A percentile compares a stretch with the other conserved stretches of the same genome.
phyloP scores from a whole-genome alignment of 2,329 filamentous ascomycete species.

The Penicillium polonicum region DNA sequence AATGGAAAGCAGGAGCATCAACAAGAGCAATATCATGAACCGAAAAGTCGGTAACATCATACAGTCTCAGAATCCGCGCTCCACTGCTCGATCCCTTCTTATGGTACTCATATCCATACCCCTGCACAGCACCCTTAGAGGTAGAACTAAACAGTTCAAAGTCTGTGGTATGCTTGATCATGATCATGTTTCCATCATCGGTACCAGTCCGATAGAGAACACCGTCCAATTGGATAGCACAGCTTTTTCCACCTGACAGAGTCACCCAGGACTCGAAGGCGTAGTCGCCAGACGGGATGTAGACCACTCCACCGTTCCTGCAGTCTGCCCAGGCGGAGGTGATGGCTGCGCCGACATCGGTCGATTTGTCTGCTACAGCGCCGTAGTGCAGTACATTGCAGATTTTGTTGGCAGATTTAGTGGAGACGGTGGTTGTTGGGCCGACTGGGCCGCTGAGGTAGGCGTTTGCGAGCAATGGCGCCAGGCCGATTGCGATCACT shows the following conservation, averaged over 20 bases:
- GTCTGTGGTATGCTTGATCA: not conserved
- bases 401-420: not conserved
- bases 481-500: not conserved
- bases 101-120: not conserved
- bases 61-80: not conserved
- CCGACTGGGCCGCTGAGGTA: not conserved
- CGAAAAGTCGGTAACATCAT: not conserved
- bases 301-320: not conserved
- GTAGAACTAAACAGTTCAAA: not conserved
- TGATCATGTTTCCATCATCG: not conserved
- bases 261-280: not conserved
- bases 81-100: not conserved
- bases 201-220: not conserved
- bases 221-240: not conserved
- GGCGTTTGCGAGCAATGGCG: not conserved
- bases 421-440: not conserved
- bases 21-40: not conserved
- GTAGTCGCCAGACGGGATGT: not conserved
- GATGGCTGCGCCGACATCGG: not conserved
- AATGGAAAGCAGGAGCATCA: not conserved
- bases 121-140: not conserved
- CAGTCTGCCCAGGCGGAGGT: not conserved
- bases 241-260: not conserved
- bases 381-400: not conserved
- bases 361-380: not conserved